phyloP scores from a whole-genome alignment of 1,139 yeast genomes.

The Suhomyces panamericanus region DNA sequence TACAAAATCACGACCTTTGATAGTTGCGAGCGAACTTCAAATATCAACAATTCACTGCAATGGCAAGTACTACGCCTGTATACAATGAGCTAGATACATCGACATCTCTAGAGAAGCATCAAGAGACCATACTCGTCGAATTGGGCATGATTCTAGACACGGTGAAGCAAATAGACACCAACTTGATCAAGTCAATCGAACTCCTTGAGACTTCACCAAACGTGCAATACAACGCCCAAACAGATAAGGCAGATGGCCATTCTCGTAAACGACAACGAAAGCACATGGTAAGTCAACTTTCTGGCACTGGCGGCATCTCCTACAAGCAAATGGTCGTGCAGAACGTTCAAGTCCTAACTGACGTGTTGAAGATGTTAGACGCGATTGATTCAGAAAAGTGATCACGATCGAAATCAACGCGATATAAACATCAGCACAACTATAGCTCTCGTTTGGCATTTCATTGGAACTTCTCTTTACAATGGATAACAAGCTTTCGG shows the following conservation, averaged over 20 bases:
- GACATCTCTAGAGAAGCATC: constrained; percentile 14
- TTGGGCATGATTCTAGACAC: constrained; percentile 36
- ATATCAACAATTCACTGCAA: not conserved
- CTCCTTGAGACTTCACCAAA: constrained; percentile 5
- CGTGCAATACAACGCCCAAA: not conserved
- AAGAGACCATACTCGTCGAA: constrained; percentile 31
- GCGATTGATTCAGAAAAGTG: constrained; percentile 6
- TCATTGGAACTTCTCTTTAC: no score
- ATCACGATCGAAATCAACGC: not conserved
- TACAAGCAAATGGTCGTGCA: constrained; percentile 17
- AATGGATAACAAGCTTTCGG: constrained; percentile 37
- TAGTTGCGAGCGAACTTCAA: not conserved
- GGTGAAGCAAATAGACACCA: constrained; percentile 30
- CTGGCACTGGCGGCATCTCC: not conserved
- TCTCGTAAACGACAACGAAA: not conserved
- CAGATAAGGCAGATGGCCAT: not conserved
- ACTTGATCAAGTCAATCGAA: constrained; percentile 23
- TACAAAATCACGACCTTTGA: not conserved
- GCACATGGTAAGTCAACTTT: not conserved
- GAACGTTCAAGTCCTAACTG: constrained; percentile 18
- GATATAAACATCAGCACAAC: no score
- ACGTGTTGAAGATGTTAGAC: constrained; percentile 18
- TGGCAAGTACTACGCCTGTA: not conserved
- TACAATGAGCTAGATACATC: not conserved
- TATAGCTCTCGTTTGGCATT: not conserved